phyloP scores from a whole-genome alignment of 1,284 basidiomycete genomes.

The Tilletia walkeri region DNA sequence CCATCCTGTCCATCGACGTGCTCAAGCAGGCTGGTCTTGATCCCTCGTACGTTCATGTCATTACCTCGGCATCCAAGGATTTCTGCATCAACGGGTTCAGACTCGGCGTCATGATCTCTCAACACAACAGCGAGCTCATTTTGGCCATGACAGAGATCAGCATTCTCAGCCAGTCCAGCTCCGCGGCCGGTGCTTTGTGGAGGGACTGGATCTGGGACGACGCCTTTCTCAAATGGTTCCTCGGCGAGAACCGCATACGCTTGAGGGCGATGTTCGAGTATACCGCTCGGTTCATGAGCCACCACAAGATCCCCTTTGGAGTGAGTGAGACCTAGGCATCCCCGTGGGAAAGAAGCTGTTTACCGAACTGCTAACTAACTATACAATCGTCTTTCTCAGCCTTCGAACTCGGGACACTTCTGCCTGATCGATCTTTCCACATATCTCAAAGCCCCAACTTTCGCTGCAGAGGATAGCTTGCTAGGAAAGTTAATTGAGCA shows the following conservation, averaged over 20 bases:
- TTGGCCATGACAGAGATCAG: slow-evolving; percentile 30
- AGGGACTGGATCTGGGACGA: slow-evolving; percentile 30
- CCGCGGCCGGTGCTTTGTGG: slow-evolving; percentile 33
- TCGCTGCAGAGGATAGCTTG: slow-evolving; percentile 27
- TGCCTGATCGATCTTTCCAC: slow-evolving; percentile 31
- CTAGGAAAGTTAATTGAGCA: slow-evolving; percentile 27
- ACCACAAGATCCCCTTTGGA: slow-evolving; percentile 30
- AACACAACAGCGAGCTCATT: slow-evolving; percentile 34
- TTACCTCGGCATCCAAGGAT: slow-evolving; percentile 42
- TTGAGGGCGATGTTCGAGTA: slow-evolving; percentile 29
- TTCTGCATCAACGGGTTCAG: slow-evolving; percentile 47
- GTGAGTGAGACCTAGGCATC: not conserved
- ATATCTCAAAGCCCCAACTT: slow-evolving; percentile 16
- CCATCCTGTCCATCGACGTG: slow-evolving; percentile 38
- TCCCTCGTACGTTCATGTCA: slow-evolving; percentile 33
- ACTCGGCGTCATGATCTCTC: slow-evolving; percentile 36
- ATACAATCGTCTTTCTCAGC: not conserved
- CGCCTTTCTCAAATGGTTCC: slow-evolving; percentile 35
- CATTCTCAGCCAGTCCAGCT: slow-evolving; percentile 28
- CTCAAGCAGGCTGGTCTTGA: slow-evolving; percentile 28
- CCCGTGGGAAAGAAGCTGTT: too few relatives aligned
- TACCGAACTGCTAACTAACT: too few relatives aligned
- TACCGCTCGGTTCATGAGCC: slow-evolving; percentile 24
- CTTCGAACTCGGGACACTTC: slow-evolving; percentile 39
- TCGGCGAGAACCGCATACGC: slow-evolving; percentile 34